Evolutionary conservation across 257 asterid species (phyloP), one percentile per base, ranked within the genome.

Genomic region (Solanum arcanum): DNA sequence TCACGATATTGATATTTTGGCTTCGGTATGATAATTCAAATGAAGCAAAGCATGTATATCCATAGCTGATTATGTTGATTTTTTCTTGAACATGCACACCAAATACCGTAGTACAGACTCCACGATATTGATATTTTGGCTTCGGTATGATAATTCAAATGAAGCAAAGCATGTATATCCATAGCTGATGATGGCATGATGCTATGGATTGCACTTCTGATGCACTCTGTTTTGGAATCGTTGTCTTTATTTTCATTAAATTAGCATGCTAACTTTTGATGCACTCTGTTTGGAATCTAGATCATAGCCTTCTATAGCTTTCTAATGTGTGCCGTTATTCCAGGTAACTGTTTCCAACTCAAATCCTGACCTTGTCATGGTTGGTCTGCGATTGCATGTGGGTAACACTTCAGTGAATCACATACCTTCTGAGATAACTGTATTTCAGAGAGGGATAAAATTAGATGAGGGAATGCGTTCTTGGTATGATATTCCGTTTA

Each of bases 401-500:
- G 99, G 99, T 41, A 95, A 93, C 88, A 93, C 98, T 35, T 96
- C 99, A 82, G 95, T 94, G 9, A 94, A 93, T 89, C 98, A 97
- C 84, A 96, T 96, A 89, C 98, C 99, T 59, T 95, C 99, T 89
- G 98, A 95, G 89, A 91, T 97, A 83, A 91, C 94, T 73, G 87
- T 95, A 75, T 97, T 96, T 91, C 99, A 97, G 90, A 92, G 99
- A 93, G 92, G 89, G 88, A 91, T 96, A 86, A 97, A 97, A 87
- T 90, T 96, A 88, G 99, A 96, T 86, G 99, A 97, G 89, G 99
- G 99, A 89, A 95, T 93, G 98, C 93, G 99, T 86, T 96, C 98
- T 91, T 97, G 99, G 99, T 97, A 97, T 91, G 99, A 97, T 92
- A 91, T 97, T 84, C 99, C 99, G 27, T 96, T 97, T 89, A 96